Percentiles rank a stretch among this genome's conserved stretches.
Conservation (phyloP, 2,329 filamentous ascomycete genomes). For the Pseudogymnoascus sp. region DNA sequence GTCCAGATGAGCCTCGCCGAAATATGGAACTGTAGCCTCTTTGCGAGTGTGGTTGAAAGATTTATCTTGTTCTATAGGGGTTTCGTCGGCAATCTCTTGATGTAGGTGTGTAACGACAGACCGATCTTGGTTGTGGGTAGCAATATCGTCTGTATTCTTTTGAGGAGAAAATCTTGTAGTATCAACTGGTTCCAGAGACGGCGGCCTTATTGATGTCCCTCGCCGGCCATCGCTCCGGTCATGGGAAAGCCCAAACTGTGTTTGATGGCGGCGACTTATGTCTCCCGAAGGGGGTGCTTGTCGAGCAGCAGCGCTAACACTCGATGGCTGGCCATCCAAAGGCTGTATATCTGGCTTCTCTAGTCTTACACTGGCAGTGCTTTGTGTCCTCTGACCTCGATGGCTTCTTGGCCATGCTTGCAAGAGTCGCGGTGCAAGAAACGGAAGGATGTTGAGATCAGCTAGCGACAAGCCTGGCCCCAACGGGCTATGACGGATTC, state of each 20-base stretch:
- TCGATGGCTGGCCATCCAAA: neutral
- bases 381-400: neutral
- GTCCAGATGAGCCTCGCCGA: neutral
- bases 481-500: conserved; percentile 18
- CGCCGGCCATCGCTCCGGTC: neutral
- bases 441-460: conserved; percentile 27
- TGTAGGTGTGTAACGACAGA: neutral
- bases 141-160: neutral
- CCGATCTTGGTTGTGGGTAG: neutral
- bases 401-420: conserved; percentile 25
- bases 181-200: neutral
- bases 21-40: neutral
- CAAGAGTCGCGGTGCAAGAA: conserved; percentile 28
- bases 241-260: neutral
- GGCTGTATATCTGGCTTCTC: neutral
- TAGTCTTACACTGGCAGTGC: neutral
- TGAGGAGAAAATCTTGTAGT: neutral
- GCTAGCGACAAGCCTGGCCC: conserved; percentile 24
- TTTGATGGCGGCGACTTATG: neutral
- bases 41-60: neutral
- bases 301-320: neutral
- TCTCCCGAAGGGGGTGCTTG: neutral
- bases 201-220: neutral
- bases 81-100: neutral
- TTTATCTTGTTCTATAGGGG: neutral